Base-by-base conservation (phyloP, 2,329 filamentous ascomycete species). In the Aspergillus sp. region DNA sequence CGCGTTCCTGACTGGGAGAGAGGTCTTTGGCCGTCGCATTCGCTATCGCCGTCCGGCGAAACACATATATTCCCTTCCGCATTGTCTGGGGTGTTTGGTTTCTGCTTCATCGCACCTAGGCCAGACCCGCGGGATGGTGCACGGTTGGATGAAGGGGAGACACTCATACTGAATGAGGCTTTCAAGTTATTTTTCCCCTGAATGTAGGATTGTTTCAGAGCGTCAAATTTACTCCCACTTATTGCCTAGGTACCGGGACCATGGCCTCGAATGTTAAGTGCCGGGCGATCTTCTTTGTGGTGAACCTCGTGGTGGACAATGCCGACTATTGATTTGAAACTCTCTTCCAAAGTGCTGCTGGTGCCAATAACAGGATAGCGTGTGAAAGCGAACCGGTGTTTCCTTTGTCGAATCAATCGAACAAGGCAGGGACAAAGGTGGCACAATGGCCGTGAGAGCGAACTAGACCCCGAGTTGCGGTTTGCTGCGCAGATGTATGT, bases 1-100 rank as follows among this genome's bases (percentile, higher is more conserved):
- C 58, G 59, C 45, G 62, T 62, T 24, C 63, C 64, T 26, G 62
- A 60, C 39, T 59, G 62, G 18, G 58, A 51, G 8, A 60, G 62
- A 12, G 55, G 56, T 30, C 55, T 49, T 11, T 30, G 26, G 26
- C 8, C 26, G 11, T 30, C 9, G 9, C 1, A 30, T 30, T 30
- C 26, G 26, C 8, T 9, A 30, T 30, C 8, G 8, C 9, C 9
- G 3, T 66, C 61, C 0, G 70, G 65, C 11, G 70, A 72, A 42
- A 72, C 65, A 5, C 49, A 59, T 24, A 39, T 48, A 24, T 58
- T 57, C 13, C 61, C 53, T 6, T 62, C 58, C 43, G 39, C 43
- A 20, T 48, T 47, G 18, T 32, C n/a, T 26, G 50, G n/a, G 7
- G 39, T 26, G 22, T 34, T n/a, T 47, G 41, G 7, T 17, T 30